A percentile compares a stretch with the other conserved stretches of the same genome.
Evolutionary conservation across 805 yeast genomes (phyloP).

Genomic region (Suhomyces sp.): DNA sequence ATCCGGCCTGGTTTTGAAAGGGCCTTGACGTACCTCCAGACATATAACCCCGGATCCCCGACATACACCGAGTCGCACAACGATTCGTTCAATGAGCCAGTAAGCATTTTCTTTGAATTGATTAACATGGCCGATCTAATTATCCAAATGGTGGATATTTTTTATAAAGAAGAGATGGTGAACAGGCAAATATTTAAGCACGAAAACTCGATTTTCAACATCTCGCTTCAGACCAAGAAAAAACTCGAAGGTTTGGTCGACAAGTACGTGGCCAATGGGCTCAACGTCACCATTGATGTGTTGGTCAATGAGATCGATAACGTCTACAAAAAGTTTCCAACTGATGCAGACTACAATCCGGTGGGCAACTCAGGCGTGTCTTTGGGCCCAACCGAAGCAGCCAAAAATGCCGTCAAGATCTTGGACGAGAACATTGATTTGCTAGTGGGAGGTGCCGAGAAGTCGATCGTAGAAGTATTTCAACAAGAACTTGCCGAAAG

Average conservation of each 20-base stretch:
- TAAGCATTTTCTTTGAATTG: slow-evolving; percentile 81
- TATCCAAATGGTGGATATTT: slow-evolving; percentile 87
- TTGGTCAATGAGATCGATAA: slow-evolving; percentile 77
- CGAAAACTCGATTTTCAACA: slow-evolving; percentile 73
- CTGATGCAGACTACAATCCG: slow-evolving; percentile 64
- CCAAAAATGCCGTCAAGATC: slow-evolving; percentile 57
- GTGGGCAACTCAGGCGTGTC: slow-evolving; percentile 16
- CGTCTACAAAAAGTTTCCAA: slow-evolving; percentile 52
- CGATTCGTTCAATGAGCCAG: slow-evolving; percentile 65
- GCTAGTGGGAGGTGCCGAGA: slow-evolving; percentile 79
- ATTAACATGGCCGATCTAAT: slow-evolving; percentile 91
- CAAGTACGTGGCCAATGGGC: slow-evolving; percentile 86
- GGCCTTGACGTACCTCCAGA: slow-evolving; percentile 67
- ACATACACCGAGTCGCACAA: slow-evolving; percentile 25
- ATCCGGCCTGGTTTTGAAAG: slow-evolving; percentile 80
- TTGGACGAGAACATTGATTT: slow-evolving; percentile 70
- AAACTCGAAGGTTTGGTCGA: slow-evolving; percentile 79
- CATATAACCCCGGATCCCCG: slow-evolving; percentile 59
- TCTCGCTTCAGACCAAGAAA: slow-evolving; percentile 75
- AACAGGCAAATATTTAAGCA: slow-evolving; percentile 58
- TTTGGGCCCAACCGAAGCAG: slow-evolving; percentile 56
- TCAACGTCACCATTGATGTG: slow-evolving; percentile 88
- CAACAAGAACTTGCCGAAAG: slow-evolving; percentile 92
- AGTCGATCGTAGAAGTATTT: slow-evolving; percentile 83
- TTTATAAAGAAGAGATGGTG: slow-evolving; percentile 80